Evolutionary conservation across 345 rosid species (phyloP).

Genomic region (Populus ilicifolia): DNA sequence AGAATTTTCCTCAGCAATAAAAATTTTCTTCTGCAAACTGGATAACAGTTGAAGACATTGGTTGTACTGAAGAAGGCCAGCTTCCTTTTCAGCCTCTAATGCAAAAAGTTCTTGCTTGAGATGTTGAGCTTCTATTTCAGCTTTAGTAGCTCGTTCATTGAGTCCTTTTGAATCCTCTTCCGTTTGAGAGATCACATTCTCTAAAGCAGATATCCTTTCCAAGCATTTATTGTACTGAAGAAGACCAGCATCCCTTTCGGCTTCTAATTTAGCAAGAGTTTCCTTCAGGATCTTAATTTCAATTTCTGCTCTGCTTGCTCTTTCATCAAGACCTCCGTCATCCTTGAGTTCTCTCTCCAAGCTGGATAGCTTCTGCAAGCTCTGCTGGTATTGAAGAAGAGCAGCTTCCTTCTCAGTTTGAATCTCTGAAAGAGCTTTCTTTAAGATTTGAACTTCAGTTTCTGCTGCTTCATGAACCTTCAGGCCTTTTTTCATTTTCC

Average conservation of each 20-base stretch:
- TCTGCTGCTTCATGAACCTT: slow-evolving; percentile 19
- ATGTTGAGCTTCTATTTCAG: slow-evolving; percentile 22
- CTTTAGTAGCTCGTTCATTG: slow-evolving; percentile 36
- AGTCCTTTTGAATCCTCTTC: slow-evolving; percentile 43
- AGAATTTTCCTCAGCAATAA: slow-evolving; percentile 53
- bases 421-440: slow-evolving; percentile 27
- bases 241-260: slow-evolving; percentile 27
- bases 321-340: slow-evolving; percentile 25
- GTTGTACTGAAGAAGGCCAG: slow-evolving; percentile 25
- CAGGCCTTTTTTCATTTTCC: slow-evolving; percentile 19
- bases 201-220: slow-evolving; percentile 21
- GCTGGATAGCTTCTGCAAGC: slow-evolving; percentile 26
- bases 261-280: slow-evolving; percentile 24
- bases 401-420: slow-evolving; percentile 26
- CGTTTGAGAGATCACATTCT: slow-evolving; percentile 15
- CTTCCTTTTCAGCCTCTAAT: slow-evolving; percentile 23
- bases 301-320: slow-evolving; percentile 33
- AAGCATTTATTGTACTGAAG: slow-evolving; percentile 25
- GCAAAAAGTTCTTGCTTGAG: slow-evolving; percentile 22
- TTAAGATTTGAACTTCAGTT: slow-evolving; percentile 15
- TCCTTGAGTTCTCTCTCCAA: slow-evolving; percentile 28
- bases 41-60: slow-evolving; percentile 28
- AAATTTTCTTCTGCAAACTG: slow-evolving; percentile 35
- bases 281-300: slow-evolving; percentile 29
- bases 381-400: slow-evolving; percentile 25